Evolutionary conservation across 345 rosid genomes (phyloP).

Genomic region (Camelina sativa): DNA sequence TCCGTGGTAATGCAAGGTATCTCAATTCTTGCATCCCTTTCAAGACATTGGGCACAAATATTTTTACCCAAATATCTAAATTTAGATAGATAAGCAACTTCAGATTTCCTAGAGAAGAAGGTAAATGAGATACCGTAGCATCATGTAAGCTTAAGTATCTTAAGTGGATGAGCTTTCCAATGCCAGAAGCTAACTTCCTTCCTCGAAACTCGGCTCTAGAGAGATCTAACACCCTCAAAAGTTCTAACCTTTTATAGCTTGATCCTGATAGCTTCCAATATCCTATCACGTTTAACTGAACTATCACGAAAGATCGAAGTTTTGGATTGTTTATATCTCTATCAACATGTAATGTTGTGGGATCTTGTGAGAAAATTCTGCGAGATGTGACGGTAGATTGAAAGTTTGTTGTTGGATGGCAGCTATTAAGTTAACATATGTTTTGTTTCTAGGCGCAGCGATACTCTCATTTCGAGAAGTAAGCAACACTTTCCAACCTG

Average conservation of each 20-base stretch:
- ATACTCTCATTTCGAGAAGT: no score
- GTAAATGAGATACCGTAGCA: neutral
- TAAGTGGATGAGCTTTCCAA: neutral
- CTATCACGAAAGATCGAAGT: neutral
- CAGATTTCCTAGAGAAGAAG: neutral
- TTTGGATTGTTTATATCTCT: neutral
- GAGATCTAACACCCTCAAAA: no score
- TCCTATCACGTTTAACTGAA: no score
- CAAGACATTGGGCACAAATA: neutral
- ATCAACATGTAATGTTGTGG: neutral
- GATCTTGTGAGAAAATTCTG: conserved; percentile 24
- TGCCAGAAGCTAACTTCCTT: neutral
- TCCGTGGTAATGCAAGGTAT: neutral
- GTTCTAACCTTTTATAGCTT: no score
- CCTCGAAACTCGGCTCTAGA: neutral
- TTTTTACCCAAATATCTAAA: neutral
- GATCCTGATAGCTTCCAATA: no score
- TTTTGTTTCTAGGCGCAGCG: no score
- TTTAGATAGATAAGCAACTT: neutral
- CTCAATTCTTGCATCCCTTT: neutral
- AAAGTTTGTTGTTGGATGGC: no score
- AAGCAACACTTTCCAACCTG: no score
- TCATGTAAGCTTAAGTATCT: neutral
- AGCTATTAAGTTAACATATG: no score
- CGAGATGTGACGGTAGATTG: neutral